These are phyloP conservation scores for Ceratocystis colombiana DNA, from an alignment of 2,329 filamentous ascomycete species.

Conservation along the genomic window DNA sequence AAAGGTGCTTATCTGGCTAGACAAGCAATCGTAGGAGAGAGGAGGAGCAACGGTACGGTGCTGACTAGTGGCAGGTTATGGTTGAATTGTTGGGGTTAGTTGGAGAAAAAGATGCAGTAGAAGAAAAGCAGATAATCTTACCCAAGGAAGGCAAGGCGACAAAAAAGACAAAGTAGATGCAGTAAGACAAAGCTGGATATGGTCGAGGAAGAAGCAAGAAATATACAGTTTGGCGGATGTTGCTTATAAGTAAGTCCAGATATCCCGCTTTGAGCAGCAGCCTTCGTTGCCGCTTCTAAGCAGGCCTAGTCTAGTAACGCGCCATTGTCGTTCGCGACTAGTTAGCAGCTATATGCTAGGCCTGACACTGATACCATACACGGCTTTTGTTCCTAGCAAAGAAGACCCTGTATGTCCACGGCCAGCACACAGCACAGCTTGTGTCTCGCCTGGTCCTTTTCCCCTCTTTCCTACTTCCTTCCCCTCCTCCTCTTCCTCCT, in stretches of 20 bases:
- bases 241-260: constrained; percentile 9
- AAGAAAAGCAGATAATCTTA: not conserved
- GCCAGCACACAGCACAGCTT: not conserved
- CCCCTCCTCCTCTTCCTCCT: not conserved
- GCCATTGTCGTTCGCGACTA: not conserved
- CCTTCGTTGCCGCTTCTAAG: not conserved
- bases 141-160: not conserved
- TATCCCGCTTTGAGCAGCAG: not conserved
- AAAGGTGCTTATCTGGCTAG: not conserved
- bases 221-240: not conserved
- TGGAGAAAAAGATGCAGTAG: not conserved
- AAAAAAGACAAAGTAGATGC: not conserved
- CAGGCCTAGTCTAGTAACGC: not conserved
- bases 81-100: constrained; percentile 1
- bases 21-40: not conserved
- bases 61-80: not conserved
- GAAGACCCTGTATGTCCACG: not conserved
- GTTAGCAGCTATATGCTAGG: not conserved
- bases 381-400: not conserved
- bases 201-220: not conserved
- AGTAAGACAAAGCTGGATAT: not conserved
- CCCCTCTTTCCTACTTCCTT: not conserved
- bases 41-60: not conserved
- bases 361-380: not conserved
- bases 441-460: not conserved